phyloP scores from a whole-genome alignment of 1,284 basidiomycete genomes.

The Apiotrichum laibachii region DNA sequence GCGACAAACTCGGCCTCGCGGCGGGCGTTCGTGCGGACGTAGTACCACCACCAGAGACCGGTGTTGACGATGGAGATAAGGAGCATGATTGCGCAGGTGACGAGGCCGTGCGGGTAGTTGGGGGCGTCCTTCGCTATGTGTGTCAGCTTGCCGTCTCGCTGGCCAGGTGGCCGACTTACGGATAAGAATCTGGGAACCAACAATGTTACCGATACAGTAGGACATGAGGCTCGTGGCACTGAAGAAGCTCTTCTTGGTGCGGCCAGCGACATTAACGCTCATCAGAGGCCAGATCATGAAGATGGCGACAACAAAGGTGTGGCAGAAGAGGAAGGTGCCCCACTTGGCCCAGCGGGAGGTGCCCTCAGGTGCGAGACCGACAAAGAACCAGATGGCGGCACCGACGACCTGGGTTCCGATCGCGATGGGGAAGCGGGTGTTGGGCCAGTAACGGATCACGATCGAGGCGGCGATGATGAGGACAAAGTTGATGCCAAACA shows the following conservation, averaged over 20 bases:
- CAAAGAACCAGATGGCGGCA: constrained; percentile 27
- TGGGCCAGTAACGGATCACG: constrained; percentile 14
- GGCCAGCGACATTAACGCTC: constrained; percentile 32
- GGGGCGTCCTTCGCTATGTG: constrained; percentile 24
- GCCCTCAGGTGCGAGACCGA: constrained; percentile 21
- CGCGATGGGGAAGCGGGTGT: constrained; percentile 25
- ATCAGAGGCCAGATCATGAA: constrained; percentile 39
- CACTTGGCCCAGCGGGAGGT: constrained; percentile 27
- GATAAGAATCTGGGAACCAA: constrained; percentile 32
- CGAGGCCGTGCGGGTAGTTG: constrained; percentile 23
- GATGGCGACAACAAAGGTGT: constrained; percentile 21
- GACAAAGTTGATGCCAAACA: constrained; percentile 17
- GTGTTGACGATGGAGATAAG: constrained; percentile 19
- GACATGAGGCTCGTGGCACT: constrained; percentile 20
- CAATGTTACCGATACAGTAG: constrained; percentile 32
- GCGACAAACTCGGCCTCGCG: constrained; percentile 24
- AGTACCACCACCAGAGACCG: constrained; percentile 28
- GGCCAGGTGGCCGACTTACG: neutral
- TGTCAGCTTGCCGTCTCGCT: neutral
- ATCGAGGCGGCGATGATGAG: constrained; percentile 16
- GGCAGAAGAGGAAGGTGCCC: constrained; percentile 26
- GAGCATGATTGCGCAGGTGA: constrained; percentile 27
- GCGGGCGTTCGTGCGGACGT: constrained; percentile 22
- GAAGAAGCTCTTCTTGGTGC: constrained; percentile 36
- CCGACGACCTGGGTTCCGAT: constrained; percentile 20